phyloP scores from a whole-genome alignment of 2,329 filamentous ascomycete species.

The Mollisiaceae sp. region DNA sequence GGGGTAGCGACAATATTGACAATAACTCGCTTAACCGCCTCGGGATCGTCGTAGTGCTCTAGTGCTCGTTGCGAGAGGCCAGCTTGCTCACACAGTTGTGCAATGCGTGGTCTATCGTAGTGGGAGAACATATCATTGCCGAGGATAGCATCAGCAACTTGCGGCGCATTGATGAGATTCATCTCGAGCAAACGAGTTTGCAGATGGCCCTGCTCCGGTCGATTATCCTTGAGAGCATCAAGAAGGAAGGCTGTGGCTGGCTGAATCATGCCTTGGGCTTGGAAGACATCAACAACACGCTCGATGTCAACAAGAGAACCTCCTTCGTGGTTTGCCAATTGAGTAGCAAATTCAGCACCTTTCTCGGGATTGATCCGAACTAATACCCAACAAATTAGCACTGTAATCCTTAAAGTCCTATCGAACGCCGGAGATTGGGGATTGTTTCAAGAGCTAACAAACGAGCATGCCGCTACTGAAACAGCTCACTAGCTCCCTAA shows the following conservation, averaged over 20 bases:
- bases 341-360: conserved; percentile 91
- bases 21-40: conserved; percentile 86
- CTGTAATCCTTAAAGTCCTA: no score
- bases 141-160: conserved; percentile 96
- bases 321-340: conserved; percentile 85
- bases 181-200: conserved; percentile 97
- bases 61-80: conserved; percentile 85
- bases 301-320: conserved; percentile 90
- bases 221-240: conserved; percentile 93
- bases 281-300: conserved; percentile 96
- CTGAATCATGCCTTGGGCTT: conserved; percentile 96
- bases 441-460: no score
- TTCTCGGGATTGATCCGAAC: conserved; percentile 85
- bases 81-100: conserved; percentile 89
- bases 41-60: conserved; percentile 92
- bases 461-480: no score
- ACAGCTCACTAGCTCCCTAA: no score
- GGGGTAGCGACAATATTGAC: conserved; percentile 81
- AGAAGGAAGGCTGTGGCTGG: conserved; percentile 97
- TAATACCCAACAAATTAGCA: no score
- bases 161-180: conserved; percentile 95
- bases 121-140: conserved; percentile 99
- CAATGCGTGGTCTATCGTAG: conserved; percentile 90
- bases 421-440: no score
- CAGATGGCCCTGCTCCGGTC: conserved; percentile 88